A percentile compares a stretch with the other conserved stretches of the same genome.
These are phyloP conservation scores for Ascochyta rabiei DNA, from an alignment of 2,329 filamentous ascomycete species.

Conservation along the genomic window DNA sequence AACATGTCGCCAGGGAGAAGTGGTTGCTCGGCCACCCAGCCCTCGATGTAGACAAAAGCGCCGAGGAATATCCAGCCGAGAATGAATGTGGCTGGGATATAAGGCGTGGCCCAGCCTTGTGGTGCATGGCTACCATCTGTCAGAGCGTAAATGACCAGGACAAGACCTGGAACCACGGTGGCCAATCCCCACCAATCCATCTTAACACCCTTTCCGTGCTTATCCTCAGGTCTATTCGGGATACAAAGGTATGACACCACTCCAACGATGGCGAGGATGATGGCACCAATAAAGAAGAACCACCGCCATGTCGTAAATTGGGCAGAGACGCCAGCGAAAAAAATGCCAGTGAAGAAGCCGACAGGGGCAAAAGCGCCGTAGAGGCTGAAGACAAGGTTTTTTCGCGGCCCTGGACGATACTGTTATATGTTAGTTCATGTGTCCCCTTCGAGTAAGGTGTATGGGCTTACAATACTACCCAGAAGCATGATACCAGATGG, in stretches of 20 bases:
- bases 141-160: constrained; percentile 75
- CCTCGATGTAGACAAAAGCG: constrained; percentile 72
- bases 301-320: constrained; percentile 42
- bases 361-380: constrained; percentile 61
- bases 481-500: constrained; percentile 71
- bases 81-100: constrained; percentile 70
- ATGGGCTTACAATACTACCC: constrained; percentile 54
- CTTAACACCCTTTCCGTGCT: constrained; percentile 25
- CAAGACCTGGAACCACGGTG: constrained; percentile 58
- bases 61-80: constrained; percentile 66
- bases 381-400: constrained; percentile 69
- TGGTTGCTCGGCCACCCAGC: constrained; percentile 70
- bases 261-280: constrained; percentile 41
- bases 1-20: constrained; percentile 75
- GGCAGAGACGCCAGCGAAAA: constrained; percentile 43
- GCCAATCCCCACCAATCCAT: constrained; percentile 49
- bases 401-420: constrained; percentile 71
- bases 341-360: constrained; percentile 51
- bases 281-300: constrained; percentile 44
- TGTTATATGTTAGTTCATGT: constrained; percentile 24
- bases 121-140: constrained; percentile 74
- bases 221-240: constrained; percentile 27
- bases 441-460: neutral
- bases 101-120: constrained; percentile 73
- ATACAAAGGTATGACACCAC: constrained; percentile 39